Evolutionary conservation across 257 asterid species (phyloP), one percentile per base, ranked within the genome.

Genomic region (Solanum boliviense): DNA sequence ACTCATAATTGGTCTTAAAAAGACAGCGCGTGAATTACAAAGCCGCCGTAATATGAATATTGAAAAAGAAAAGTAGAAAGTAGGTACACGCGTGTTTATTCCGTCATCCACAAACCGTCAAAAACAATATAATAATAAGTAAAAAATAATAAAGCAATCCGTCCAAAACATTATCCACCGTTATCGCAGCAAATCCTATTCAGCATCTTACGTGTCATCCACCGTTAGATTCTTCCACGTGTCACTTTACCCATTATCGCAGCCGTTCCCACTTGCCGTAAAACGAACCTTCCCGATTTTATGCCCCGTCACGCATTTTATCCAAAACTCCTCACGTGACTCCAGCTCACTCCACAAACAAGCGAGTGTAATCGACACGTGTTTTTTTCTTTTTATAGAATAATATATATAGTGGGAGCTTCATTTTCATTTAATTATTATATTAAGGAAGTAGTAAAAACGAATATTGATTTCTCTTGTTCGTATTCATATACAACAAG

Each of bases 251-350:
- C 67, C 88, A 1, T 13, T 29, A 93, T 94, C 94, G 46, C 88
- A 78, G 87, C 94, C 96, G 92, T 91, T 65, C 87, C 62, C 84
- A 85, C 86, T 76, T 31, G 35, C 68, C 25, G 72, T 85, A 76
- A 44, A 62, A 16, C 5, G 92, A 91, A 93, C 90, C 92, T 90
- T 94, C 91, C 84, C 89, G 93, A 89, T 62, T 18, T 23, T 58
- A 92, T 94, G 72, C 88, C 96, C 89, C 90, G 23, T 89, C 56
- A 72, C 25, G 86, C 91, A 91, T 93, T 92, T 93, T 93, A 93
- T 91, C 87, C 83, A 74, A 68, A 86, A 46, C 88, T 56, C 60
- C 84, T 73, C 92, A 83, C 75, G 84, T 62, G 88, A 29, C 46
- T 86, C 32, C 21, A 48, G 20, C 85, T 11, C 38, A 86, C 29